These are phyloP conservation scores for Suillus fuscotomentosus DNA, from an alignment of 768 basidiomycete species.

Conservation along the genomic window DNA sequence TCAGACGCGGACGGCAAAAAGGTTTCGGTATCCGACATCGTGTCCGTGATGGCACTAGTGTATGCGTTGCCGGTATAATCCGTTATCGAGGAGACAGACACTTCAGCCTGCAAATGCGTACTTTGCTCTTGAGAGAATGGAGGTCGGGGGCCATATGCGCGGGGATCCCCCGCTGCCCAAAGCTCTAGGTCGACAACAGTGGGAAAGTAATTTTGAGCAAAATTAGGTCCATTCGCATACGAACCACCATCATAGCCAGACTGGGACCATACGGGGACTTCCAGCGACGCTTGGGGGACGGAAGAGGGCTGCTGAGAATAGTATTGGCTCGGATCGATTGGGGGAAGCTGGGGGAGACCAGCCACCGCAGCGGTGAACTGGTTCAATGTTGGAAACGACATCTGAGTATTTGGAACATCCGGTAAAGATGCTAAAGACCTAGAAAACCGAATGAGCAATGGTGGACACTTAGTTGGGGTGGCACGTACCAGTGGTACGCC, in stretches of 20 bases:
- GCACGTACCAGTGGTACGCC: not conserved
- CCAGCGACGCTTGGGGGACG: not conserved
- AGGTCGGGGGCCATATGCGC: no score
- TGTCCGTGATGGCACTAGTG: no score
- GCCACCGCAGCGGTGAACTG: not conserved
- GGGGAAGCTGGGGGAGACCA: not conserved
- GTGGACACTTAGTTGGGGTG: not conserved
- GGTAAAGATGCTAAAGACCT: not conserved
- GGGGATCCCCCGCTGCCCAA: no score
- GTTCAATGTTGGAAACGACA: not conserved
- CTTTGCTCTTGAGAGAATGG: no score
- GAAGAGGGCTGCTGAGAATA: not conserved
- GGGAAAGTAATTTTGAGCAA: no score
- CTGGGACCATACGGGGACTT: not conserved
- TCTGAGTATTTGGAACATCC: not conserved
- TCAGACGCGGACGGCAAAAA: no score
- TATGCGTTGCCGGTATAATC: no score
- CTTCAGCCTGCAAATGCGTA: no score
- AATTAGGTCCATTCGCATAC: no score
- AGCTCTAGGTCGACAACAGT: no score
- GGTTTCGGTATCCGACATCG: no score
- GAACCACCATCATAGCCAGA: not conserved
- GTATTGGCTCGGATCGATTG: not conserved
- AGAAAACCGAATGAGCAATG: not conserved
- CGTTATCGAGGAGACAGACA: no score